These are phyloP conservation scores for Acidiella bohemica DNA, from an alignment of 495 filamentous ascomycete genomes.

Conservation along the genomic window DNA sequence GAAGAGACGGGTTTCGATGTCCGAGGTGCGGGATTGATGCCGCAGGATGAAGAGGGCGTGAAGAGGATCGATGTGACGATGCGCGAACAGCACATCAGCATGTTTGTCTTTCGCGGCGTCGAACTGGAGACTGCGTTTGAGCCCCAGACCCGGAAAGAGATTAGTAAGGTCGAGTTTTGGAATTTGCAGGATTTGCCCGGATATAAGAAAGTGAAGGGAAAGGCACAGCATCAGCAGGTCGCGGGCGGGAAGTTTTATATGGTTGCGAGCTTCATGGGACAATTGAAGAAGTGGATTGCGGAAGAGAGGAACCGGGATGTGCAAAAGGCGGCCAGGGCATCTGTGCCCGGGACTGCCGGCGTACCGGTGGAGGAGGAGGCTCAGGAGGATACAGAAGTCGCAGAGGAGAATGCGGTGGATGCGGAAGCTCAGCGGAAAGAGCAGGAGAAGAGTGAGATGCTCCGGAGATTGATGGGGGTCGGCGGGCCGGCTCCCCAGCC, in stretches of 20 bases:
- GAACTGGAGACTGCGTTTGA: conserved; percentile 76
- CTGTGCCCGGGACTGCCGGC: neutral
- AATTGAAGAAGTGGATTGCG: conserved; percentile 78
- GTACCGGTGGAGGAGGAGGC: too few relatives aligned
- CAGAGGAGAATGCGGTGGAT: neutral
- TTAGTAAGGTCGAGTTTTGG: conserved; percentile 92
- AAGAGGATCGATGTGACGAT: conserved; percentile 78
- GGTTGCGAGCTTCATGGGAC: conserved; percentile 84
- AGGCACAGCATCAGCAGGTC: conserved; percentile 38
- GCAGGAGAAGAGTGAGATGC: conserved; percentile 5
- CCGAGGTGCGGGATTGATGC: conserved; percentile 53
- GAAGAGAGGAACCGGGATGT: conserved; percentile 60
- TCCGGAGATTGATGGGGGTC: conserved; percentile 11
- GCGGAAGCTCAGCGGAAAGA: too few relatives aligned
- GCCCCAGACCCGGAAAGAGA: conserved; percentile 87
- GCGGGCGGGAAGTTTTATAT: conserved; percentile 84
- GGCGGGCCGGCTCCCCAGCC: neutral
- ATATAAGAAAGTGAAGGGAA: conserved; percentile 52
- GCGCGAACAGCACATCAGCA: conserved; percentile 78
- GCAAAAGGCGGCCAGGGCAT: neutral
- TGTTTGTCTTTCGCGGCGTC: conserved; percentile 81
- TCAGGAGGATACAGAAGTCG: conserved; percentile 1
- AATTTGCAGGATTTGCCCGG: conserved; percentile 75
- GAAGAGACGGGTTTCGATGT: conserved; percentile 93
- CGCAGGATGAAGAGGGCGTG: conserved; percentile 46